These are phyloP conservation scores for Fusarium equiseti DNA, from an alignment of 2,329 filamentous ascomycete species.

Conservation along the genomic window DNA sequence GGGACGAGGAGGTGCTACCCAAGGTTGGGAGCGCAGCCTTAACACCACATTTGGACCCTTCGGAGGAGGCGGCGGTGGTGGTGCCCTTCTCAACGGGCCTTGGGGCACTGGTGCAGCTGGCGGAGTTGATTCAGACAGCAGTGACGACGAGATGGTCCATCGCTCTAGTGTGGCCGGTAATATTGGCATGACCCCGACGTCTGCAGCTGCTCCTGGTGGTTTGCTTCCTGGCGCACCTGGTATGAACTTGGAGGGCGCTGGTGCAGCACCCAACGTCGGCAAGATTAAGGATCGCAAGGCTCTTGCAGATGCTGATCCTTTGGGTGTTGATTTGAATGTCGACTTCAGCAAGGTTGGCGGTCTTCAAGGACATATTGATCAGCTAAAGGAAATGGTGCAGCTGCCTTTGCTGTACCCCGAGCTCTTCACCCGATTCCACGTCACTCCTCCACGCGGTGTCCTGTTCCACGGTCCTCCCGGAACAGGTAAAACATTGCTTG, in stretches of 20 bases:
- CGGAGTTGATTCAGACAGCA: conserved; percentile 93
- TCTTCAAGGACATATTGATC: conserved; percentile 91
- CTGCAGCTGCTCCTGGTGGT: conserved; percentile 61
- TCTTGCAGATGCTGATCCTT: conserved; percentile 91
- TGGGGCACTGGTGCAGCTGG: conserved; percentile 80
- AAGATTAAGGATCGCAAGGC: conserved; percentile 94
- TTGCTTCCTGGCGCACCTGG: conserved; percentile 58
- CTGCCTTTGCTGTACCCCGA: conserved; percentile 95
- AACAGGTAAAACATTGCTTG: conserved; percentile 97
- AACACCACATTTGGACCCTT: conserved; percentile 95
- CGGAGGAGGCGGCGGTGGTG: conserved; percentile 81
- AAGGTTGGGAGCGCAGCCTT: conserved; percentile 80
- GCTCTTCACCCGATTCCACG: conserved; percentile 89
- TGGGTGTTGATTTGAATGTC: conserved; percentile 92
- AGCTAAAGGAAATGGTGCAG: conserved; percentile 98
- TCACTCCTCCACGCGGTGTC: conserved; percentile 93
- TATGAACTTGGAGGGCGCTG: conserved; percentile 58
- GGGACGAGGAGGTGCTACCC: conserved; percentile 69
- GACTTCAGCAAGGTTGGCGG: conserved; percentile 96
- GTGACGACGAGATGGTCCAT: conserved; percentile 87
- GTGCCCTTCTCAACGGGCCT: conserved; percentile 78
- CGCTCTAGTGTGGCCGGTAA: conserved; percentile 69
- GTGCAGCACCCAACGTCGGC: conserved; percentile 81
- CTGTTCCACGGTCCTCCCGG: conserved; percentile 97
- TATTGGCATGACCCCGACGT: conserved; percentile 70